Base-by-base conservation (phyloP, 306 rosid genomes). In the Quillaja saponaria region DNA sequence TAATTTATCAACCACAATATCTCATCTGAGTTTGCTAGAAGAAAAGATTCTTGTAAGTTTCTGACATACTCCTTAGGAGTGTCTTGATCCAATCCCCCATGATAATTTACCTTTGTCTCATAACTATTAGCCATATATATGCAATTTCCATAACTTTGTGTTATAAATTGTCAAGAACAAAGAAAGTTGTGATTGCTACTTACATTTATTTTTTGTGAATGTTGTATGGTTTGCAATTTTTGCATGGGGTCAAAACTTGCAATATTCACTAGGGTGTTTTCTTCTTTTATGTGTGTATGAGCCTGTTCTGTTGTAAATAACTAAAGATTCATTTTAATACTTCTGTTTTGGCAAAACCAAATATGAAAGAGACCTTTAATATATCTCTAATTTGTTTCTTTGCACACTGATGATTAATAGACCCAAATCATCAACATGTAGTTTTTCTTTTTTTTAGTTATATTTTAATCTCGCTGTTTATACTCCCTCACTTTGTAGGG, bases 401-500 rank as follows among this genome's bases (percentile, higher is more conserved):
- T 67, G 58, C 38, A 50, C n/a, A 9, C 56, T 18, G 63, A 50
- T 54, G 15, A 15, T 6, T 67, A 34, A 45, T 11, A 9, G 38
- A 34, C 59, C 4, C 48, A 33, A 45, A 21, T 51, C 18, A 25
- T 25, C 31, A 25, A 25, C n/a, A n/a, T n/a, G n/a, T n/a, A n/a
- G n/a, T n/a, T n/a, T n/a, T n/a, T n/a, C n/a, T n/a, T n/a, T n/a
- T n/a, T n/a, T n/a, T n/a, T n/a, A 50, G 34, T 40, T 40, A 9
- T 18, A 15, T 53, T 31, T 49, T 28, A 57, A 10, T 31, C 12
- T 66, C 38, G 54, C 33, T 54, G 59, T 69, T 34, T 14, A 58
- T 13, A 9, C 41, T 58, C 17, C 31, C 4, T 63, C 61, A 50
- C 58, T 55, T 58, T 78, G 47, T 73, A 92, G 99, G 89, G 99